These are phyloP conservation scores for Vigna unguiculata DNA, from an alignment of 306 rosid species.

Conservation along the genomic window DNA sequence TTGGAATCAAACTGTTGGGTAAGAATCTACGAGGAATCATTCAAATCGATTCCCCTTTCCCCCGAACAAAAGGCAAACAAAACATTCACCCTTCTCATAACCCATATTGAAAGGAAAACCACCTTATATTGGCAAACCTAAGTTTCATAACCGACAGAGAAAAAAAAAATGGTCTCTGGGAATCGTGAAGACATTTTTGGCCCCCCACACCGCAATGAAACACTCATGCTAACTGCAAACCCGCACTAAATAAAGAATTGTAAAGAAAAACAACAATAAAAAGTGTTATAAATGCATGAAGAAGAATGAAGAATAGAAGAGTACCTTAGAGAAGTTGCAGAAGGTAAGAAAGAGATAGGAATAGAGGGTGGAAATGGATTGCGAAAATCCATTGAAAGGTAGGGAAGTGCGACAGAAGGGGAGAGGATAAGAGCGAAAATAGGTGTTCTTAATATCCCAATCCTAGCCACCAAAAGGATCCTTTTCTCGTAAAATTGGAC, in stretches of 20 bases:
- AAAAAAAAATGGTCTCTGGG: neutral
- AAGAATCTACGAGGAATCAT: slow-evolving; percentile 30
- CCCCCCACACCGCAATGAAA: neutral
- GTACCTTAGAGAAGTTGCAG: slow-evolving; percentile 35
- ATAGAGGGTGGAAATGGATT: neutral
- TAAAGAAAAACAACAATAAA: neutral
- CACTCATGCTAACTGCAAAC: neutral
- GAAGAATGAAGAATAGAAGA: neutral
- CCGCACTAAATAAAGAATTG: neutral
- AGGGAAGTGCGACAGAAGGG: neutral
- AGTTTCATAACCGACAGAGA: slow-evolving; percentile 13
- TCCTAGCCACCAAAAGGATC: neutral
- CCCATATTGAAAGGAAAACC: neutral
- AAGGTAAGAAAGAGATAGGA: neutral
- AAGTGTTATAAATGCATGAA: neutral
- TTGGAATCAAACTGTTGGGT: neutral
- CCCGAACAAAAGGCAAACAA: neutral
- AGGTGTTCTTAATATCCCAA: neutral
- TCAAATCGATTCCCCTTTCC: neutral
- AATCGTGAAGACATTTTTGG: neutral
- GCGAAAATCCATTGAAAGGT: slow-evolving; percentile 17
- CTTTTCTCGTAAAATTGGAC: slow-evolving; percentile 4
- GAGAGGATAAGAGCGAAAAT: neutral
- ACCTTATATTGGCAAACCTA: neutral
- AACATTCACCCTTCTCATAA: slow-evolving; percentile 17